Evolutionary conservation across 2,329 filamentous ascomycete genomes (phyloP), one percentile per base, ranked within the genome.

Genomic region (Calonectria hongkongensis): DNA sequence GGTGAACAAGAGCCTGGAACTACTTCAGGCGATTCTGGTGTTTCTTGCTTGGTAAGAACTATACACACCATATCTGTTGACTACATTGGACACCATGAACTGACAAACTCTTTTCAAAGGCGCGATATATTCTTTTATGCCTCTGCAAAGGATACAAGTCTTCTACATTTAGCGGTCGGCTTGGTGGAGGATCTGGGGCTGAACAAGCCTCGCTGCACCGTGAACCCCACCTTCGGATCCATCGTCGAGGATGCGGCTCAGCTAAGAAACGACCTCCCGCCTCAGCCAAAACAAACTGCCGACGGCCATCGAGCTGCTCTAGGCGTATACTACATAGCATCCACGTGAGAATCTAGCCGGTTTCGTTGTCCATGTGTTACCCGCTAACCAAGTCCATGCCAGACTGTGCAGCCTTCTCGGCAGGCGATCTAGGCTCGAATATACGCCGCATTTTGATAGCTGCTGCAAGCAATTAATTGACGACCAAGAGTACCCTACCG

Each of bases 11-110:
- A 21, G 51, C 5, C 36, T 71, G n/a, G 68, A 71, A 25, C 18
- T 62, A 7, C 21, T 71, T 15, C 68, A 66, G n/a, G 68, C 62
- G 1, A 66, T 71, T n/a, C 43, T 71, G 0, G 41, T 71, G n/a
- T 71, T 71, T 25, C 54, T 66, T 28, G 62, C 68, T 28, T 71
- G 68, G 63, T 71, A 62, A 16, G 39, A n/a, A n/a, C n/a, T n/a
- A n/a, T n/a, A n/a, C n/a, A n/a, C 25, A 50, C 15, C n/a, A 5
- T 1, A 5, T 1, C n/a, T 6, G 5, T 48, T 13, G 5, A 25
- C 47, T 10, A 18, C 21, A 6, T 21, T 25, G 15, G n/a, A 16
- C 33, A 21, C 39, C n/a, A 5, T 5, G n/a, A 30, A 51, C 12
- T 51, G 9, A 28, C 25, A 51, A 0, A 13, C 18, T 5, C 2